These are phyloP conservation scores for Fusarium nisikadoi DNA, from an alignment of 2,329 filamentous ascomycete species.

Conservation along the genomic window DNA sequence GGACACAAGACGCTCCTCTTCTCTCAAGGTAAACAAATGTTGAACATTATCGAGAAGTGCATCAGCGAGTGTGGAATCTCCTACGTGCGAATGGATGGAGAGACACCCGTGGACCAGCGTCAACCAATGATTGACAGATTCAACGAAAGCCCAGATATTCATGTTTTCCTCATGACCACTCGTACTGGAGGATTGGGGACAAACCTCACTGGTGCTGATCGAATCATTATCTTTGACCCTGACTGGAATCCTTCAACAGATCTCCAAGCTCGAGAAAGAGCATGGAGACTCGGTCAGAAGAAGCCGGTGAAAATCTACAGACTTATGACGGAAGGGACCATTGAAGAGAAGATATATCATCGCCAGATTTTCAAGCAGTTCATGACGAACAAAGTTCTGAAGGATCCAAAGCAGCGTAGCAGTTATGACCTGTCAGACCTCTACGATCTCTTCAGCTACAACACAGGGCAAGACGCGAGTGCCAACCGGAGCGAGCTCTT, in stretches of 20 bases:
- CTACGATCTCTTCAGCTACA: slow-evolving; percentile 85
- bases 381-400: slow-evolving; percentile 93
- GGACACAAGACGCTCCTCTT: slow-evolving; percentile 95
- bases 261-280: slow-evolving; percentile 91
- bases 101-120: slow-evolving; percentile 87
- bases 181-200: slow-evolving; percentile 94
- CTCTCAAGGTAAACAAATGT: slow-evolving; percentile 92
- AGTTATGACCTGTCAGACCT: slow-evolving; percentile 91
- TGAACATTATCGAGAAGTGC: slow-evolving; percentile 91
- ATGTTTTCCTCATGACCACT: slow-evolving; percentile 93
- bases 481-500: slow-evolving; percentile 91
- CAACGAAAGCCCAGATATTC: slow-evolving; percentile 80
- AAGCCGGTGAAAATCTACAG: slow-evolving; percentile 95
- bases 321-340: slow-evolving; percentile 97
- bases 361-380: slow-evolving; percentile 99
- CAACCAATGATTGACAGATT: slow-evolving; percentile 93
- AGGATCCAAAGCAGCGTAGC: slow-evolving; percentile 91
- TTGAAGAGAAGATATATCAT: slow-evolving; percentile 99
- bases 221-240: slow-evolving; percentile 97
- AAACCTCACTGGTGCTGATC: slow-evolving; percentile 92
- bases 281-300: slow-evolving; percentile 96
- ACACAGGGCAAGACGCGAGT: slow-evolving; percentile 60
- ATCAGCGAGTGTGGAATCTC: slow-evolving; percentile 76
- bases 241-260: slow-evolving; percentile 99
- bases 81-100: slow-evolving; percentile 92